A percentile compares a stretch with the other conserved stretches of the same genome.
These are phyloP conservation scores for Mortierella sp. DNA, from an alignment of 371 early-diverging fungal genomes.

Conservation along the genomic window DNA sequence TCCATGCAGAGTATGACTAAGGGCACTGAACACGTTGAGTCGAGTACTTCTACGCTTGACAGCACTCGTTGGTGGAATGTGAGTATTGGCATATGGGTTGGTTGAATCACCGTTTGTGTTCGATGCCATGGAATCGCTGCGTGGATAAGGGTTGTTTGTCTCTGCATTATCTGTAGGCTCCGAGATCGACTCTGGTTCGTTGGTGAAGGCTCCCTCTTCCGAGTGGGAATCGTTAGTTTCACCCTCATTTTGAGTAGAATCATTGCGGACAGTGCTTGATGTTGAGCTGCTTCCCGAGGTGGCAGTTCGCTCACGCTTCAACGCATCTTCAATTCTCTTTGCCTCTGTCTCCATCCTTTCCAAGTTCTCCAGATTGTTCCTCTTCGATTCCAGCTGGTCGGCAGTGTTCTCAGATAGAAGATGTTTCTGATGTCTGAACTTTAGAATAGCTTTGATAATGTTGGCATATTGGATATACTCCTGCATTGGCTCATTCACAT, in stretches of 20 bases:
- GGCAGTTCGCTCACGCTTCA: constrained; percentile 61
- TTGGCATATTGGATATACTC: constrained; percentile 91
- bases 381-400: constrained; percentile 79
- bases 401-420: constrained; percentile 86
- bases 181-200: constrained; percentile 29
- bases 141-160: constrained; percentile 33
- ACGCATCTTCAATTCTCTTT: constrained; percentile 84
- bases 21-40: constrained; percentile 69
- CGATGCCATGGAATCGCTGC: neutral
- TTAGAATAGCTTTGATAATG: constrained; percentile 86
- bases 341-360: constrained; percentile 88
- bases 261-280: constrained; percentile 9
- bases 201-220: constrained; percentile 39
- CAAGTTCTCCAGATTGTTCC: constrained; percentile 72
- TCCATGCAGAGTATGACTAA: constrained; percentile 84
- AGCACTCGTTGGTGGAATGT: constrained; percentile 17
- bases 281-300: constrained; percentile 6
- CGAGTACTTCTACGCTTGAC: constrained; percentile 60
- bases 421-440: constrained; percentile 87
- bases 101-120: constrained; percentile 16
- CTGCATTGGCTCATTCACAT: constrained; percentile 85
- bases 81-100: constrained; percentile 51
- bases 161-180: constrained; percentile 32
- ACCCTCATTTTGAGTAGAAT: neutral
- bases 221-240: constrained; percentile 16